Conservation (phyloP, 768 basidiomycete species). For the Lentinula aciculospora region DNA sequence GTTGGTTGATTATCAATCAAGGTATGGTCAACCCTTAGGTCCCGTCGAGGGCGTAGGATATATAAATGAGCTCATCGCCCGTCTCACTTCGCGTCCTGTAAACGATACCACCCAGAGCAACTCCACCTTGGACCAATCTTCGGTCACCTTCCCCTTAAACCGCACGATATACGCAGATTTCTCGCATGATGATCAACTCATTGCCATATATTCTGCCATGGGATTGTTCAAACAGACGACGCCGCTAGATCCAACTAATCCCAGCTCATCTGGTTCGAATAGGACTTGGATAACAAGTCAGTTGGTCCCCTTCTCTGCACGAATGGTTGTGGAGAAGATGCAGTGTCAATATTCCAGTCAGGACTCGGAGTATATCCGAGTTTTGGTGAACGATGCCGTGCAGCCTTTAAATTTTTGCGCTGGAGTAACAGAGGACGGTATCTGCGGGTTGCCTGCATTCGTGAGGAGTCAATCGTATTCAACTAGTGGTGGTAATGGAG, state of each 20-base stretch:
- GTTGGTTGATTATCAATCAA: slow-evolving; percentile 16
- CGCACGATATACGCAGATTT: slow-evolving; percentile 72
- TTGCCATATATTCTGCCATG: slow-evolving; percentile 65
- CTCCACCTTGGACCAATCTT: slow-evolving; percentile 56
- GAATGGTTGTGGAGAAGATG: slow-evolving; percentile 61
- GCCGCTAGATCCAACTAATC: slow-evolving; percentile 25
- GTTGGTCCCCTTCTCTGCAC: slow-evolving; percentile 70
- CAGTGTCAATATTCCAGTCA: background rate
- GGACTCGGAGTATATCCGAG: slow-evolving; percentile 44
- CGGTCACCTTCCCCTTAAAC: slow-evolving; percentile 66
- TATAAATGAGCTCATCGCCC: slow-evolving; percentile 82
- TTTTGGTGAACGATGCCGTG: slow-evolving; percentile 75
- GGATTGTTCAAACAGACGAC: slow-evolving; percentile 42
- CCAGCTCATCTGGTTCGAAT: slow-evolving; percentile 14
- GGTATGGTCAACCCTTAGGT: slow-evolving; percentile 65
- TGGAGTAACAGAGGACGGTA: slow-evolving; percentile 25
- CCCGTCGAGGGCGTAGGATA: slow-evolving; percentile 83
- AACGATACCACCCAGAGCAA: slow-evolving; percentile 73
- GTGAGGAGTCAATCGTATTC: slow-evolving; percentile 70
- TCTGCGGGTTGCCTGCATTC: slow-evolving; percentile 64
- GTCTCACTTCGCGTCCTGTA: slow-evolving; percentile 61
- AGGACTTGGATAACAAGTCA: slow-evolving; percentile 50
- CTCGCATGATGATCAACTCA: slow-evolving; percentile 82
- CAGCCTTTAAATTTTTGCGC: slow-evolving; percentile 61
- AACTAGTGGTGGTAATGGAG: slow-evolving; percentile 60